Evolutionary conservation across 1,284 basidiomycete species (phyloP), one percentile per base, ranked within the genome.

Genomic region (Pyrrhoderma noxium): DNA sequence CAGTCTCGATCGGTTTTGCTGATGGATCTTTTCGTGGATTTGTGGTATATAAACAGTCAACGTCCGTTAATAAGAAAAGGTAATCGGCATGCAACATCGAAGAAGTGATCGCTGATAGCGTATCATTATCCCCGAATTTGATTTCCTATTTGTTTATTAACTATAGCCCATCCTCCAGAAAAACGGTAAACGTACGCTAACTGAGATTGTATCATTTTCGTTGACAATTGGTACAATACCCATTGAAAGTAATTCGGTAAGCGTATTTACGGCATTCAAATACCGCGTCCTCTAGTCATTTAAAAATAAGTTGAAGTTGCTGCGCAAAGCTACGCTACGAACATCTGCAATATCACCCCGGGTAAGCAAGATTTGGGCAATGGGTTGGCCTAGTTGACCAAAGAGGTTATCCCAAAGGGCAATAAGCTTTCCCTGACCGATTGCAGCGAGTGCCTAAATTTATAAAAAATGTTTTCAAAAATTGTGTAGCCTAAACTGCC

Each of bases 51-150:
- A 99, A 68, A 8, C 93, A 92, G 59, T 98, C 93, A 4, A 99
- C 96, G 61, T 99, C 96, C 1, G 96, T 99, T 46, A 98, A 75
- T 5, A 99, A 77, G 68, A 98, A 97, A 9, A 99, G 79, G 64
- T 93, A 99, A 67, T 99, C 94, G 13, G 95, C 95, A 60, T 97
- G 92, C 21, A 98, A 85, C 83, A 99, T 94, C 3, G 91, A 91
- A 1, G 93, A 89, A 0, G 95, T 93, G 60, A 99, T 94, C 18
- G 95, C 95, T 23, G 93, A 97, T 16, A 99, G 73, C 0, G 95
- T 98, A 65, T 99, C 96, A 64, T 99, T 99, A 70, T 99, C 96
- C 47, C 96, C 95, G 62, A 99, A 99, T 85, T 95, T 95, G 60
- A 99, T 96, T 84, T 99, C 95, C 89, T 93, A 60, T 8, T 3